Percentiles rank a stretch among this genome's conserved stretches.
These are phyloP conservation scores for Stagonosporopsis rhizophila DNA, from an alignment of 2,329 filamentous ascomycete genomes.

Conservation along the genomic window DNA sequence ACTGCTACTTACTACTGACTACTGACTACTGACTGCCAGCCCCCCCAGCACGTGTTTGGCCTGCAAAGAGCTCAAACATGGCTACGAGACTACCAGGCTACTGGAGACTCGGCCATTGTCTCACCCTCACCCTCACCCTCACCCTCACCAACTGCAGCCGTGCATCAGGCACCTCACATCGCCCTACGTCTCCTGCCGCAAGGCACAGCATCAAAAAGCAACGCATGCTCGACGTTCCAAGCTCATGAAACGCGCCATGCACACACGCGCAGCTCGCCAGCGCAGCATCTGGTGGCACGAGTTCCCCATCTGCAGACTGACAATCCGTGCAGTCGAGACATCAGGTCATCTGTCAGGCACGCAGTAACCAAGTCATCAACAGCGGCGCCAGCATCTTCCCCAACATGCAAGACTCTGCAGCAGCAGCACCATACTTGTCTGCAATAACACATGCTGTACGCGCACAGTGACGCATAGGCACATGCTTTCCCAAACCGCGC, in stretches of 20 bases:
- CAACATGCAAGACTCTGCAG: conserved; percentile 26
- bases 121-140: conserved; percentile 5
- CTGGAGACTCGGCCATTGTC: conserved; percentile 8
- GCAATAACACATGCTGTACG: conserved; percentile 4
- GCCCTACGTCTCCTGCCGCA: conserved; percentile 26
- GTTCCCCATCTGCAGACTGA: conserved; percentile 12
- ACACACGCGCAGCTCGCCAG: conserved; percentile 20
- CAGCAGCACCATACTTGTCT: conserved; percentile 11
- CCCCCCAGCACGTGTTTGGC: conserved; percentile 10
- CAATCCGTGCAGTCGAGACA: conserved; percentile 20
- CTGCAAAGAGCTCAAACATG: not conserved
- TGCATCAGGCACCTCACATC: conserved; percentile 16
- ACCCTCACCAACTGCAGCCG: conserved; percentile 2
- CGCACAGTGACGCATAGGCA: not conserved
- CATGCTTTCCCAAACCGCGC: conserved; percentile 1
- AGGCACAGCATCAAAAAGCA: conserved; percentile 26
- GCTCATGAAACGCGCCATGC: conserved; percentile 34
- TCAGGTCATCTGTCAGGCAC: conserved; percentile 27
- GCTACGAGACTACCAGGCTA: not conserved
- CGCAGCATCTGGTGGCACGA: conserved; percentile 26
- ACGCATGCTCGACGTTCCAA: conserved; percentile 9
- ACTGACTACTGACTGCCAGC: no score
- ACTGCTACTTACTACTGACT: no score
- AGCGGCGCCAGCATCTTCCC: conserved; percentile 17
- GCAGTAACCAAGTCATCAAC: conserved; percentile 8